Percentiles rank a stretch among this genome's conserved stretches.
Evolutionary conservation across 176 grass and related monocot genomes (phyloP).

Genomic region (Phragmites australis): DNA sequence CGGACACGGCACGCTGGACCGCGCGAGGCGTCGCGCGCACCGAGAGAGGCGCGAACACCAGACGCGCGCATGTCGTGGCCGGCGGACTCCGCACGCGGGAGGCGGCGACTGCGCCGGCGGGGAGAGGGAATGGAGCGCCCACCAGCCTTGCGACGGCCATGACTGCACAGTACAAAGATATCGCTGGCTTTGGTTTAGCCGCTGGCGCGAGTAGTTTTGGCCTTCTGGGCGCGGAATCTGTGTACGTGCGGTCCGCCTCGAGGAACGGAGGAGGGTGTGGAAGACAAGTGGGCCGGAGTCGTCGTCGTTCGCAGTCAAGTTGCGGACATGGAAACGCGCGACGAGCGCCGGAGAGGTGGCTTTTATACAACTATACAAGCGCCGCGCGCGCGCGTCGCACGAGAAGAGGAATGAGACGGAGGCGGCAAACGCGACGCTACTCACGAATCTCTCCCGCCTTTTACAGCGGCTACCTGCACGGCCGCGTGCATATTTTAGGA

Average conservation of each 20-base stretch:
- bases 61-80: neutral
- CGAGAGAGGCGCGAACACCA: conserved; percentile 39
- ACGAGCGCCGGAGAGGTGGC: neutral
- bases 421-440: no score
- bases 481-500: neutral
- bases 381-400: no score
- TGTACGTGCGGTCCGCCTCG: conserved; percentile 13
- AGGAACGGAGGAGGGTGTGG: neutral
- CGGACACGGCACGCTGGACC: neutral
- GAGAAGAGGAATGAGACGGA: neutral
- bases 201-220: neutral
- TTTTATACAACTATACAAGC: no score
- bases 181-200: neutral
- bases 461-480: neutral
- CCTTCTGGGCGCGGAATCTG: neutral
- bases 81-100: neutral
- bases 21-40: neutral
- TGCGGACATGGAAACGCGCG: neutral
- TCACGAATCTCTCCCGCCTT: neutral
- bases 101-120: neutral
- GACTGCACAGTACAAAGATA: neutral
- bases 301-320: conserved; percentile 5
- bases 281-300: neutral
- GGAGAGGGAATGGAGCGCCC: conserved; percentile 29
- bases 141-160: conserved; percentile 52